These are phyloP conservation scores for Colletotrichum siamense DNA, from an alignment of 2,329 filamentous ascomycete species.

Conservation along the genomic window DNA sequence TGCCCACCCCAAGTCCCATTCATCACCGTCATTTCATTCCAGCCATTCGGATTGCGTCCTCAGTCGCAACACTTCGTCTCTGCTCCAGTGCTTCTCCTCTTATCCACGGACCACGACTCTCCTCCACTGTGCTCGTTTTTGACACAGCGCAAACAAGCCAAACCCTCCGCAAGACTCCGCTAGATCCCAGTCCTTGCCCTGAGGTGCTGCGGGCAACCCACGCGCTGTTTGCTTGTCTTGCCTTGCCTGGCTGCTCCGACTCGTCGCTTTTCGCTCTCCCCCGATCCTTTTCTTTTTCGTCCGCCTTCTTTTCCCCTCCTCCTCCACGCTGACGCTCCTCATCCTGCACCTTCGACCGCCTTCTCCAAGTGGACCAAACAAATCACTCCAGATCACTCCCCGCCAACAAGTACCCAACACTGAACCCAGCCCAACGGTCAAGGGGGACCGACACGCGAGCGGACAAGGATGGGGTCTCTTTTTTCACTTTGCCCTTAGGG, in stretches of 20 bases:
- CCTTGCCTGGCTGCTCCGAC: neutral
- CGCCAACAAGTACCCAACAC: constrained; percentile 2
- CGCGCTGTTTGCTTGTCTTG: neutral
- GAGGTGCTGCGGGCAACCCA: neutral
- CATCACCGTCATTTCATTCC: constrained; percentile 7
- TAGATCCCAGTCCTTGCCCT: neutral
- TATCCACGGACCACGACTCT: neutral
- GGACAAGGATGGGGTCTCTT: constrained; percentile 10
- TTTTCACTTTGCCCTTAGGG: neutral
- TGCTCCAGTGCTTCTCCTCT: neutral
- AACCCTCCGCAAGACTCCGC: constrained; percentile 21
- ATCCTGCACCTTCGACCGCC: constrained; percentile 2
- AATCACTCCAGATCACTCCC: constrained; percentile 15
- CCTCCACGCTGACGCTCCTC: neutral
- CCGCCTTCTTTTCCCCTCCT: neutral
- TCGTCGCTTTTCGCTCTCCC: neutral
- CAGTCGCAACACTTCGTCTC: neutral
- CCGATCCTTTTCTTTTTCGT: neutral
- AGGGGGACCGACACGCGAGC: constrained; percentile 15
- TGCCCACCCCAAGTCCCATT: neutral
- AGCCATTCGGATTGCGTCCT: constrained; percentile 17
- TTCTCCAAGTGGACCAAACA: constrained; percentile 15
- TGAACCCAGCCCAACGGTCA: constrained; percentile 17
- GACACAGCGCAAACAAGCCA: neutral
- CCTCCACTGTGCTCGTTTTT: neutral